Evolutionary conservation across 2,329 filamentous ascomycete genomes (phyloP).

Genomic region (Alternaria gansuensis): DNA sequence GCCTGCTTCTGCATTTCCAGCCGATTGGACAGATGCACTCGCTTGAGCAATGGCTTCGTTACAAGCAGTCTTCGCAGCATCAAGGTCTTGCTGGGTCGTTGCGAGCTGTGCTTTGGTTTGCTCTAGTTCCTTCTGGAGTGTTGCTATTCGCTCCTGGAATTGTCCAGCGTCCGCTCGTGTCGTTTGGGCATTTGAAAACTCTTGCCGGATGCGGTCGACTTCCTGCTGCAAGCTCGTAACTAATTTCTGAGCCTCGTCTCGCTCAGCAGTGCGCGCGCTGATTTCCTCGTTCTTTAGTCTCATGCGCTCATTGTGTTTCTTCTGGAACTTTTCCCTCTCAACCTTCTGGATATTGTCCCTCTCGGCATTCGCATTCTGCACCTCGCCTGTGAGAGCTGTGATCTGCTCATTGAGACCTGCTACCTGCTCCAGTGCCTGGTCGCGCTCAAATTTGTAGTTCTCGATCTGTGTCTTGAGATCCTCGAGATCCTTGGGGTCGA

Average conservation of each 20-base stretch:
- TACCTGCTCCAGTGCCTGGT: constrained; percentile 61
- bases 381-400: constrained; percentile 40
- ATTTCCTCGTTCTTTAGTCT: constrained; percentile 59
- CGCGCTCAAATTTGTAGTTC: constrained; percentile 61
- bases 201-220: constrained; percentile 66
- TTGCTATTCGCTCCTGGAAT: constrained; percentile 67
- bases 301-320: constrained; percentile 45
- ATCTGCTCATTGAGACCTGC: constrained; percentile 60
- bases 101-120: constrained; percentile 33
- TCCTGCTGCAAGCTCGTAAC: constrained; percentile 56
- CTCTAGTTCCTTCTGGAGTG: constrained; percentile 54
- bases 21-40: constrained; percentile 54
- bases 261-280: constrained; percentile 66
- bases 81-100: constrained; percentile 58
- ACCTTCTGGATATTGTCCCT: constrained; percentile 31
- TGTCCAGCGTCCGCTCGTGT: constrained; percentile 29
- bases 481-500: constrained; percentile 92
- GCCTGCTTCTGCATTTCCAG: constrained; percentile 39
- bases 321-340: constrained; percentile 63
- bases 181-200: constrained; percentile 27
- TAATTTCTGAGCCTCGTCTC: constrained; percentile 62
- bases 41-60: constrained; percentile 66
- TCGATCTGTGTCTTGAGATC: constrained; percentile 82
- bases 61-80: constrained; percentile 68
- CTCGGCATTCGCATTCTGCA: constrained; percentile 29